A percentile compares a stretch with the other conserved stretches of the same genome.
Evolutionary conservation across 352 stramenopile genomes (phyloP).

Genomic region (Pythium rishiriense): DNA sequence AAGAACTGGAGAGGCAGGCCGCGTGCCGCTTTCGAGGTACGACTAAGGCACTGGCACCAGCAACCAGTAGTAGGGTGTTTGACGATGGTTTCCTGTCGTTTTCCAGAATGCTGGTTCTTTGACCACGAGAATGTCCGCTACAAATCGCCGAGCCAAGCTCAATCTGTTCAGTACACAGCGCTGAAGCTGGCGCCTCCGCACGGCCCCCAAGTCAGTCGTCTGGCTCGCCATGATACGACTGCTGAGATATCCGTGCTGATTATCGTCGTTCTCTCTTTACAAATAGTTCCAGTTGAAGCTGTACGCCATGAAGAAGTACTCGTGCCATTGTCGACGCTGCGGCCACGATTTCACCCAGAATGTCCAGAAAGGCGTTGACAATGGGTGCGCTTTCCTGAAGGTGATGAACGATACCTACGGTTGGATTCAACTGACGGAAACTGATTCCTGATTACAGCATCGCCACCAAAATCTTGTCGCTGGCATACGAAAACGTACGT

Average conservation of each 20-base stretch:
- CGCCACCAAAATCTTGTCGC: constrained; percentile 82
- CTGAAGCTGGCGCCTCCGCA: constrained; percentile 74
- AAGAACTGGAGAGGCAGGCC: constrained; percentile 50
- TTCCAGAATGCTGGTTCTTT: constrained; percentile 88
- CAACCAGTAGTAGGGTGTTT: neutral
- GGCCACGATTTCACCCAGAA: constrained; percentile 69
- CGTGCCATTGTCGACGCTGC: constrained; percentile 65
- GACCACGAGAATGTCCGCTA: constrained; percentile 65
- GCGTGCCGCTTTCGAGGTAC: constrained; percentile 55
- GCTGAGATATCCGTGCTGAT: neutral
- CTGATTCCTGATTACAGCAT: constrained; percentile 49
- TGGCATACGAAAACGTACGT: constrained; percentile 82
- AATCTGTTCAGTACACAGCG: constrained; percentile 51
- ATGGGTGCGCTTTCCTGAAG: constrained; percentile 49
- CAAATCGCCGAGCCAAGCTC: constrained; percentile 37
- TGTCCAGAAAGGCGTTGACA: constrained; percentile 87
- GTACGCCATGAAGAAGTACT: constrained; percentile 85
- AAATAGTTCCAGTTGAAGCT: constrained; percentile 83
- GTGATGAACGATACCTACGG: neutral
- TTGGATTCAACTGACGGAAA: too few relatives aligned
- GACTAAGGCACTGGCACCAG: neutral
- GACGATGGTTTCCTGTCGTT: neutral
- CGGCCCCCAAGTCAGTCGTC: constrained; percentile 62
- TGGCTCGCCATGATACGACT: neutral
- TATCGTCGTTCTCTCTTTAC: neutral